Evolutionary conservation across 768 basidiomycete species (phyloP).

Genomic region (Roridomyces roridus): DNA sequence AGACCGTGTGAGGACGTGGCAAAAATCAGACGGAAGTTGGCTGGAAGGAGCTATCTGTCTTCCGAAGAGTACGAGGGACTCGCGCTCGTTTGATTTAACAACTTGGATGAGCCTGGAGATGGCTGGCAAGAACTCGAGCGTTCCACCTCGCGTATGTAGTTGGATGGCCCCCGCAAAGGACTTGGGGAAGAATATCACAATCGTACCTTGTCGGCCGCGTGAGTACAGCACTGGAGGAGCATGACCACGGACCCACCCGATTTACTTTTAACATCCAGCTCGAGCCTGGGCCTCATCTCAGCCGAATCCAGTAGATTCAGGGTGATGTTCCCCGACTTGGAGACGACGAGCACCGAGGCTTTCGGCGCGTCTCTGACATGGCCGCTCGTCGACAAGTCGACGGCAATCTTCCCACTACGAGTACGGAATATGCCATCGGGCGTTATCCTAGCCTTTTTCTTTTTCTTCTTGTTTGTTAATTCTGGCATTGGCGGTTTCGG

Average conservation of each 20-base stretch:
- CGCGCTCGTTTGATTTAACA: slow-evolving; percentile 37
- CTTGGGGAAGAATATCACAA: slow-evolving; percentile 40
- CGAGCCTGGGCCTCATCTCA: slow-evolving; percentile 41
- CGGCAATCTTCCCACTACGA: slow-evolving; percentile 43
- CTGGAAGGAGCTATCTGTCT: slow-evolving; percentile 26
- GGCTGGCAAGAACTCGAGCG: slow-evolving; percentile 35
- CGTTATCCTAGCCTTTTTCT: slow-evolving; percentile 32
- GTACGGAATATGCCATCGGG: slow-evolving; percentile 45
- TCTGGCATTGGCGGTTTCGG: slow-evolving; percentile 40
- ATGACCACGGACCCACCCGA: slow-evolving; percentile 33
- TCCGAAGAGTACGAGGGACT: slow-evolving; percentile 46
- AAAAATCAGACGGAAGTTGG: slow-evolving; percentile 39
- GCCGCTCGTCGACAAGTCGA: slow-evolving; percentile 47
- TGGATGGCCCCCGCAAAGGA: slow-evolving; percentile 38
- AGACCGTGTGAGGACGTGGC: slow-evolving; percentile 41
- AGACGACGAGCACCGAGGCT: slow-evolving; percentile 44
- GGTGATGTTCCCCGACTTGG: slow-evolving; percentile 43
- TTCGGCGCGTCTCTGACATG: slow-evolving; percentile 34
- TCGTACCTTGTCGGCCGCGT: slow-evolving; percentile 34
- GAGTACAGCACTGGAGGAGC: neutral
- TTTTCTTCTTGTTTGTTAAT: slow-evolving; percentile 22
- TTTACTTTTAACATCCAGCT: slow-evolving; percentile 36
- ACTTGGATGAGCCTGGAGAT: slow-evolving; percentile 31
- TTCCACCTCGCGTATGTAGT: slow-evolving; percentile 30
- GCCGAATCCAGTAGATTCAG: slow-evolving; percentile 45